These are phyloP conservation scores for Taphrina communis DNA, from an alignment of 1,139 yeast species.

Conservation along the genomic window DNA sequence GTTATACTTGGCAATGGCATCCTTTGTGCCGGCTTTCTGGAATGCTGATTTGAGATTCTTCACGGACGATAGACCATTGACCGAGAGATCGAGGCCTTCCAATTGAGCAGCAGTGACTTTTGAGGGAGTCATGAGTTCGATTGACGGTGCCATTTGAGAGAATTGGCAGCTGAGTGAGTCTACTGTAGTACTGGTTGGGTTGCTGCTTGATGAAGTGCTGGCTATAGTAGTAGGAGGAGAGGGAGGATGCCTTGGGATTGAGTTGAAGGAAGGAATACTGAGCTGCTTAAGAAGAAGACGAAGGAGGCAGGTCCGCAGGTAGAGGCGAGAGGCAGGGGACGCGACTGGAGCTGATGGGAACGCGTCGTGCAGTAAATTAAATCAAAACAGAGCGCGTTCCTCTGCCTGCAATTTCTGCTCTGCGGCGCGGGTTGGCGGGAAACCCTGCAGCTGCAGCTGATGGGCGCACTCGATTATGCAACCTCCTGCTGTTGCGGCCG, in stretches of 20 bases:
- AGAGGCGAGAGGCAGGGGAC: constrained; percentile 20
- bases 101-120: constrained; percentile 36
- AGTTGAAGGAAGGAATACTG: constrained; percentile 20
- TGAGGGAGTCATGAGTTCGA: constrained; percentile 37
- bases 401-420: constrained; percentile 13
- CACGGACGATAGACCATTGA: constrained; percentile 30
- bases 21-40: constrained; percentile 34
- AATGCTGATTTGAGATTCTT: constrained; percentile 36
- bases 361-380: constrained; percentile 31
- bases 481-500: not conserved
- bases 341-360: not conserved
- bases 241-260: not conserved
- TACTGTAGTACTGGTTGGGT: constrained; percentile 4
- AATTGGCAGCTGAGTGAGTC: constrained; percentile 16
- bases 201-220: not conserved
- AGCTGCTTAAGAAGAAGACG: constrained; percentile 23
- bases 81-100: constrained; percentile 33
- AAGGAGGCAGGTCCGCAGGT: constrained; percentile 2
- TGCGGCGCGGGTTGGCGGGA: constrained; percentile 10
- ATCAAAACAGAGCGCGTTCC: constrained; percentile 25
- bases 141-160: constrained; percentile 33
- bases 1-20: constrained; percentile 37
- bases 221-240: constrained; percentile 14
- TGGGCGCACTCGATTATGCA: constrained; percentile 21
- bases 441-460: constrained; percentile 5